Percentiles rank a stretch among this genome's conserved stretches.
These are phyloP conservation scores for Rhynchosporium agropyri DNA, from an alignment of 2,329 filamentous ascomycete species.

Conservation along the genomic window DNA sequence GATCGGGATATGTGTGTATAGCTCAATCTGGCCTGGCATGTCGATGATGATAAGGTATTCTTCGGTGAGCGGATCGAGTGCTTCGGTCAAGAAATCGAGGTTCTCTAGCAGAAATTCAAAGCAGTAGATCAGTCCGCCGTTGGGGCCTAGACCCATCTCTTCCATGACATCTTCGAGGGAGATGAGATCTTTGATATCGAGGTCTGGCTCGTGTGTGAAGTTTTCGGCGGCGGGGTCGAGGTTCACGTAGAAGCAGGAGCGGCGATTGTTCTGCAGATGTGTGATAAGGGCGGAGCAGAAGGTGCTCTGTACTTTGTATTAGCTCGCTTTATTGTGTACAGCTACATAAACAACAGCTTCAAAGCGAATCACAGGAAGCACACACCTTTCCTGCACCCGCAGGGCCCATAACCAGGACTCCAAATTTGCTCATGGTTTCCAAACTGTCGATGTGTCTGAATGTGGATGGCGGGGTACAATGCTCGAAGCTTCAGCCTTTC, in stretches of 20 bases:
- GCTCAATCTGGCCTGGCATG: conserved; percentile 98
- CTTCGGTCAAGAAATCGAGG: conserved; percentile 85
- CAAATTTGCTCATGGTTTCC: conserved; percentile 82
- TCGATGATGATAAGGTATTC: conserved; percentile 98
- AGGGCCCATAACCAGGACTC: conserved; percentile 92
- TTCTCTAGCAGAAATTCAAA: conserved; percentile 96
- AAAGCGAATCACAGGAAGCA: conserved; percentile 11
- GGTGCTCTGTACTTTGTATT: conserved; percentile 64
- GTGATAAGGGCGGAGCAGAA: conserved; percentile 94
- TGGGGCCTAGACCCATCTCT: conserved; percentile 85
- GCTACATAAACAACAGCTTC: background rate
- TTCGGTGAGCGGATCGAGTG: conserved; percentile 82
- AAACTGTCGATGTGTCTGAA: background rate
- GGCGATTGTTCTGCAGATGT: conserved; percentile 84
- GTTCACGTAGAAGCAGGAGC: conserved; percentile 97
- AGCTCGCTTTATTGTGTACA: background rate
- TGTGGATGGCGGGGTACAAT: conserved; percentile 14
- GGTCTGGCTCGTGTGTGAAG: conserved; percentile 88
- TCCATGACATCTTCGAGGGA: conserved; percentile 96
- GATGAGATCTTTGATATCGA: conserved; percentile 95
- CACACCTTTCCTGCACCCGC: conserved; percentile 88
- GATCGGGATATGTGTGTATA: conserved; percentile 96
- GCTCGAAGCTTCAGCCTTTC: conserved; percentile 26
- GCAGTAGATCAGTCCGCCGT: conserved; percentile 92
- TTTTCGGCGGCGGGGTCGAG: conserved; percentile 94